Conservation (phyloP, 2,329 filamentous ascomycete genomes). For the Lecanoromycetidae sp. region DNA sequence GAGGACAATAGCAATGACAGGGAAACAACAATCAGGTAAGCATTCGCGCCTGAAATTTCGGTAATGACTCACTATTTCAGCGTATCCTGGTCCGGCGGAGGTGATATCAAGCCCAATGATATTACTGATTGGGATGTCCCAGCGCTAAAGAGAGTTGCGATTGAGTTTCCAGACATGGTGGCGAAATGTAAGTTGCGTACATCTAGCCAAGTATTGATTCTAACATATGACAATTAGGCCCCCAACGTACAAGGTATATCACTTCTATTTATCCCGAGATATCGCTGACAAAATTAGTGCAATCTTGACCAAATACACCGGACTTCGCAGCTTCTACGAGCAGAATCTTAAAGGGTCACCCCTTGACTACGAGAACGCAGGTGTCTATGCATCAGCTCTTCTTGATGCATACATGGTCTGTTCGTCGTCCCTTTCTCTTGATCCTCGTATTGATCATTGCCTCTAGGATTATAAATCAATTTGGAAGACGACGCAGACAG, state of each 20-base stretch:
- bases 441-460: too few species aligned
- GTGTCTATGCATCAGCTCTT: background rate
- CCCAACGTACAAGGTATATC: too few species aligned
- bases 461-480: too few species aligned
- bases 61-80: too few species aligned
- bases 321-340: background rate
- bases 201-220: too few species aligned
- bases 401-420: background rate
- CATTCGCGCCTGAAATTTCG: too few species aligned
- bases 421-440: too few species aligned
- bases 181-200: background rate
- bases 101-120: background rate
- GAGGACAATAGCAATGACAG: background rate
- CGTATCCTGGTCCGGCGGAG: background rate
- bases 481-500: too few species aligned
- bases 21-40: background rate
- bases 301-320: background rate
- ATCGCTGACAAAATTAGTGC: too few species aligned
- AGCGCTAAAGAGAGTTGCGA: background rate
- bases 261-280: too few species aligned
- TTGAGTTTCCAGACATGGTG: background rate
- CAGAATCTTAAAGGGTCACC: background rate
- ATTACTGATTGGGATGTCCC: background rate
- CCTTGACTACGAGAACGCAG: background rate
- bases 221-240: too few species aligned